Base-by-base conservation (phyloP, 148 eudicot genomes). In the Mesembryanthemum crystallinum region DNA sequence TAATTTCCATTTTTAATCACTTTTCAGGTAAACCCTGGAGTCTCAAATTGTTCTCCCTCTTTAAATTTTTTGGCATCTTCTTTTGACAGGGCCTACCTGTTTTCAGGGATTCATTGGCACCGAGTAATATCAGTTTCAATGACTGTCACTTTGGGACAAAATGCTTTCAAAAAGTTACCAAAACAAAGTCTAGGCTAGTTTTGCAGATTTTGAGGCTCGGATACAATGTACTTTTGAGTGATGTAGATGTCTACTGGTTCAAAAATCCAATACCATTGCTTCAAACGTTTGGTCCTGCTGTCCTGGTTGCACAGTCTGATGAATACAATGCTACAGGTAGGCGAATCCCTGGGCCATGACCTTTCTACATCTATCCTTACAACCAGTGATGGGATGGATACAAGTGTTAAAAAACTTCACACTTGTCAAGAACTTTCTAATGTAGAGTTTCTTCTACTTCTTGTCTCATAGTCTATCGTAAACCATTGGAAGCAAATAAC, bases 221-320 rank as follows among this genome's bases (percentile, higher is more conserved):
- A 42, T 95, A 88, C 75, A 87, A 89, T 81, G 97, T 91, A 69
- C 88, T 93, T 58, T 68, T 93, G 74, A 89, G 94, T 78, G 98
- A 95, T 78, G 97, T 95, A 73, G 98, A 95, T 82, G 90, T 95
- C 23, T 95, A 95, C 72, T 95, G 97, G 98, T 95, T 95, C 77
- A 89, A 87, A 83, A 89, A 88, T 83, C 98, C 98, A 25, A 70
- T 90, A 54, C 89, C 92, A 51, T 76, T 86, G 78, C 91, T 95
- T 59, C 87, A 79, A 57, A 79, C 91, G 60, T 92, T 88, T 61
- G 97, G 97, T 58, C 90, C 97, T 69, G 85, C 84, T 28, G 87
- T 89, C 81, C 86, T 92, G 29, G 87, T 83, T 77, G 98, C 91
- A 33, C 98, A 95, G 74, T 95, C 98, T 7, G 97, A 92, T 73